Conservation (phyloP, 2,329 filamentous ascomycete species). For the Arthrocladium fulminans region DNA sequence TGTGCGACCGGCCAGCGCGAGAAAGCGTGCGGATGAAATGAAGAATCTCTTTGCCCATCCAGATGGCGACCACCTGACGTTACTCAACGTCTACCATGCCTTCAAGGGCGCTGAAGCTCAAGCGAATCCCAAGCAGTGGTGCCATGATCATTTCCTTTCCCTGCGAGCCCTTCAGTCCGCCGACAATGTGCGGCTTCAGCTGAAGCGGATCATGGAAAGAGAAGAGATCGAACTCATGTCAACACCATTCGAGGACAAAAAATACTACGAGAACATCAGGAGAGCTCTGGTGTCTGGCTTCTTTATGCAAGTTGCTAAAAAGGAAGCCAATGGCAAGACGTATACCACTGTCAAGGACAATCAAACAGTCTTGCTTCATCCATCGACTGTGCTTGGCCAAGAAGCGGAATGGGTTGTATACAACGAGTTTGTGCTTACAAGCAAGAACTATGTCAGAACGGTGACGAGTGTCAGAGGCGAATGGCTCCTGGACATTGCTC, state of each 20-base stretch:
- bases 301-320: slow-evolving; percentile 99
- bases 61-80: slow-evolving; percentile 89
- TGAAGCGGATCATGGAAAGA: slow-evolving; percentile 95
- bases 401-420: slow-evolving; percentile 97
- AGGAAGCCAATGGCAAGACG: slow-evolving; percentile 75
- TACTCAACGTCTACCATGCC: slow-evolving; percentile 95
- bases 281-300: slow-evolving; percentile 87
- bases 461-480: slow-evolving; percentile 87
- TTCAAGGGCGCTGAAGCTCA: slow-evolving; percentile 71
- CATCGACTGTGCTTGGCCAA: slow-evolving; percentile 76
- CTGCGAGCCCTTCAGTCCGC: slow-evolving; percentile 81
- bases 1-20: slow-evolving; percentile 71
- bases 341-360: slow-evolving; percentile 97
- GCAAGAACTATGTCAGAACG: slow-evolving; percentile 94
- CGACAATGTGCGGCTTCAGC: slow-evolving; percentile 84
- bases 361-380: slow-evolving; percentile 85
- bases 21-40: slow-evolving; percentile 94
- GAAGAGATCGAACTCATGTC: slow-evolving; percentile 76
- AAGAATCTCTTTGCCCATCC: slow-evolving; percentile 86
- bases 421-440: slow-evolving; percentile 96
- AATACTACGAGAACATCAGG: slow-evolving; percentile 96
- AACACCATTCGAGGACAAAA: slow-evolving; percentile 86
- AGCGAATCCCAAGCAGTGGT: slow-evolving; percentile 79
- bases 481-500: slow-evolving; percentile 92
- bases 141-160: slow-evolving; percentile 91